Evolutionary conservation across 108 stramenopile species (phyloP), one percentile per base, ranked within the genome.

Genomic region (Seminavis robusta): DNA sequence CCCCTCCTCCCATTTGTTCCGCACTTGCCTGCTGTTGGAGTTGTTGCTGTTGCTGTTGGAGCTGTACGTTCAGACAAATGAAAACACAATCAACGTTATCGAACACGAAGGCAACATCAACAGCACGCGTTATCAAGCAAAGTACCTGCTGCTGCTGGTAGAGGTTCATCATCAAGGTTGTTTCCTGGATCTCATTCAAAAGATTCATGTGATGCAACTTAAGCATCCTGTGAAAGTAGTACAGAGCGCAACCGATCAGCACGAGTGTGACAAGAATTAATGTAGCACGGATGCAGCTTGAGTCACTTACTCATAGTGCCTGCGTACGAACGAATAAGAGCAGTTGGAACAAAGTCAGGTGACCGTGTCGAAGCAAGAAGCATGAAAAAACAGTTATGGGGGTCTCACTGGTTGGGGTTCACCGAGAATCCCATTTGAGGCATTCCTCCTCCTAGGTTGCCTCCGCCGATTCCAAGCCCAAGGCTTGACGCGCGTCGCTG

Each of bases 201-300:
- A 94, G 67, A 65, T 94, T 94, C 92, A 94, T 94, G 52, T 94
- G 92, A 66, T 94, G 92, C 25, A 94, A 76, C 56, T 94, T 94
- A 34, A 94, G 75, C 92, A 94, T 94, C 55, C 87, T 86, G 47
- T 71, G 81, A 63, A 85, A 83, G 37, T 55, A 60, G 42, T 26
- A 27, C n/a, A n/a, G n/a, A n/a, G n/a, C n/a, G n/a, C n/a, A n/a
- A n/a, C n/a, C n/a, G n/a, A n/a, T n/a, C n/a, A n/a, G n/a, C n/a
- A 50, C 32, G 25, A 31, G 17, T 8, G 29, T 21, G 29, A 43
- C 29, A 61, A 38, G 46, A 52, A 15, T 1, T 15, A 44, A 6
- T 6, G 20, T 8, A 19, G 16, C 6, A 32, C 34, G 20, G 19
- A 37, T 7, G 16, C 7, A 53, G 24, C 24, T 23, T 50, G 32